Base-by-base conservation (phyloP, 1,284 basidiomycete genomes). In the Taiwanofungus camphoratus region DNA sequence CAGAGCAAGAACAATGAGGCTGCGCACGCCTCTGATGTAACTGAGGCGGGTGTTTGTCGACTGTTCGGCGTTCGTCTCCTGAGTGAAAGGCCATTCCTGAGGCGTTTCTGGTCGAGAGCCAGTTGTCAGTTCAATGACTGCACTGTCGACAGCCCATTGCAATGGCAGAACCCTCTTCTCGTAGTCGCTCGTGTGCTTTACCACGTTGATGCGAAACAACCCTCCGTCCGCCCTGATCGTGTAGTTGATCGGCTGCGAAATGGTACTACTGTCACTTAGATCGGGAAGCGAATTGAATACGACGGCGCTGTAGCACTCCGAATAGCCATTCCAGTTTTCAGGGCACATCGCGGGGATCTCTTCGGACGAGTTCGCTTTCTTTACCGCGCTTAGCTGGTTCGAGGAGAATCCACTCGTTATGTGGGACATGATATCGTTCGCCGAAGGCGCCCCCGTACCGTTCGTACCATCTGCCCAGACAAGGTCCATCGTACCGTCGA, bases 91-190 rank as follows among this genome's bases (percentile, higher is more conserved):
- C 79, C 83, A 85, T 56, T 85, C 77, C 26, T 76, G 57, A 0
- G 86, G 83, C 0, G 73, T 73, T 5, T 71, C 68, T 5, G 71
- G 57, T 16, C 67, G 57, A 7, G 66, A 59, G 0, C 78, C 79
- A 0, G 83, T 79, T 50, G 73, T 72, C 7, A 86, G 63, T 48
- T 80, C 73, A 23, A 88, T 82, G 49, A 86, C 76, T 5, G 81
- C 83, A 55, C 76, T 69, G 53, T 90, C 87, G 24, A 91, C 66
- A 4, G 86, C 83, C 73, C 85, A 84, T 52, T 91, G 87, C 12
- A 90, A 57, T 1, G 87, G 87, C 15, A 90, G 58, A 21, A 85
- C 68, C 39, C 82, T 68, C 41, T 66, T 64, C 59, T 88, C 85
- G 53, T 82, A 80, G 62, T 88, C 85, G 48, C 83, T 80, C 2